Evolutionary conservation across 371 early-diverging fungal genomes (phyloP).

Genomic region (Dentiscutata heterogama): DNA sequence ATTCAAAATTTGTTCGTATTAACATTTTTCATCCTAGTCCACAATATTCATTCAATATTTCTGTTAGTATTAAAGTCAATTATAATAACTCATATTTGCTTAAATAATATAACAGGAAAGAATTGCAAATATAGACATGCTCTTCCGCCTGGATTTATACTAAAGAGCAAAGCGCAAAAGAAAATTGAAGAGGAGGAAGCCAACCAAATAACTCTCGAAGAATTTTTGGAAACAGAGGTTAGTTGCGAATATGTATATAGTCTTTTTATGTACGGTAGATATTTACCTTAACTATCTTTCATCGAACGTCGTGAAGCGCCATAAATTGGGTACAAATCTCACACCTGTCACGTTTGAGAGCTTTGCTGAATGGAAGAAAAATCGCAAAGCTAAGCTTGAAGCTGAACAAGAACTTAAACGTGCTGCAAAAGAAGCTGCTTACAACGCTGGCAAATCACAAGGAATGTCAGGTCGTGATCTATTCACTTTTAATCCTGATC

Average conservation of each 20-base stretch:
- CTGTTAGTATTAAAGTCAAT: background rate
- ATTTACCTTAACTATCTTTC: background rate
- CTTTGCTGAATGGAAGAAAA: constrained; percentile 96
- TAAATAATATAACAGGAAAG: constrained; percentile 54
- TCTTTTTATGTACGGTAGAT: background rate
- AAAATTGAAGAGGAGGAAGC: constrained; percentile 74
- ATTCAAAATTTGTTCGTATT: constrained; percentile 3
- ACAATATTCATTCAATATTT: constrained; percentile 38
- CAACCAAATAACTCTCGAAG: constrained; percentile 92
- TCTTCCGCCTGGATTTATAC: constrained; percentile 96
- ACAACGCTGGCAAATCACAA: constrained; percentile 90
- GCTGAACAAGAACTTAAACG: constrained; percentile 73
- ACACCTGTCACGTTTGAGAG: constrained; percentile 98
- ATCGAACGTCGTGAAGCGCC: constrained; percentile 69
- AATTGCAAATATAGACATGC: constrained; percentile 97
- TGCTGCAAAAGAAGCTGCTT: constrained; percentile 90
- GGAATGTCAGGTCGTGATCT: constrained; percentile 98
- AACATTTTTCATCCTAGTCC: background rate
- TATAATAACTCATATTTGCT: background rate
- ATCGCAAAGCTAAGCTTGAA: constrained; percentile 79
- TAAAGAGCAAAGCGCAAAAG: constrained; percentile 89
- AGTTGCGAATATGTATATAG: constrained; percentile 47
- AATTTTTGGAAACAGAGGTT: constrained; percentile 96
- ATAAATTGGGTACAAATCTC: constrained; percentile 90
- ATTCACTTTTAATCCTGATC: constrained; percentile 97